These are phyloP conservation scores for Ascochyta koolunga DNA, from an alignment of 2,329 filamentous ascomycete genomes.

Conservation along the genomic window DNA sequence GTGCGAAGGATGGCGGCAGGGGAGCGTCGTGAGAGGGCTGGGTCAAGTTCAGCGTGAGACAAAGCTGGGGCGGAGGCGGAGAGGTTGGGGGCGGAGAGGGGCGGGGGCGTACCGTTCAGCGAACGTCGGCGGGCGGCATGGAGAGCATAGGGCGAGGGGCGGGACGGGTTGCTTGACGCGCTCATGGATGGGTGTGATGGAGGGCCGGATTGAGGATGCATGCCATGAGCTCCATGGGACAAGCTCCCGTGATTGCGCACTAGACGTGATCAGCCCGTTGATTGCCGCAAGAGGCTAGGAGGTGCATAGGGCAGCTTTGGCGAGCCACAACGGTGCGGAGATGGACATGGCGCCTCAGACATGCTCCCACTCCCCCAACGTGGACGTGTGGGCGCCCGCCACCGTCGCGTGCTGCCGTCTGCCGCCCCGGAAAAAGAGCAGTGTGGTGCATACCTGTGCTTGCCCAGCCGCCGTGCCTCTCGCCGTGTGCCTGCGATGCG, in stretches of 20 bases:
- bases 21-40: conserved; percentile 49
- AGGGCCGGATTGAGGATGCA: conserved; percentile 36
- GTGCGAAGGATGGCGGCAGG: conserved; percentile 50
- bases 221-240: conserved; percentile 35
- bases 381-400: not conserved
- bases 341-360: conserved; percentile 16
- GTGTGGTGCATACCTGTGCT: conserved; percentile 44
- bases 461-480: conserved; percentile 44
- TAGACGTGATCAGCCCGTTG: conserved; percentile 36
- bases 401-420: not conserved
- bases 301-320: conserved; percentile 21
- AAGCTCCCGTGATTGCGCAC: conserved; percentile 37
- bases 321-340: conserved; percentile 38
- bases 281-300: conserved; percentile 10
- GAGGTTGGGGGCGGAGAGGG: conserved; percentile 27
- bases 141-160: conserved; percentile 50
- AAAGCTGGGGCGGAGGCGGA: conserved; percentile 36
- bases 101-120: conserved; percentile 47
- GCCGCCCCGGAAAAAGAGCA: conserved; percentile 13
- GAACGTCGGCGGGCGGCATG: conserved; percentile 53
- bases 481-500: conserved; percentile 32
- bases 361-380: conserved; percentile 14
- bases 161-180: conserved; percentile 37
- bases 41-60: conserved; percentile 33
- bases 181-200: conserved; percentile 45